Evolutionary conservation across 345 rosid species (phyloP), one percentile per base, ranked within the genome.

Genomic region (Camelina neglecta): DNA sequence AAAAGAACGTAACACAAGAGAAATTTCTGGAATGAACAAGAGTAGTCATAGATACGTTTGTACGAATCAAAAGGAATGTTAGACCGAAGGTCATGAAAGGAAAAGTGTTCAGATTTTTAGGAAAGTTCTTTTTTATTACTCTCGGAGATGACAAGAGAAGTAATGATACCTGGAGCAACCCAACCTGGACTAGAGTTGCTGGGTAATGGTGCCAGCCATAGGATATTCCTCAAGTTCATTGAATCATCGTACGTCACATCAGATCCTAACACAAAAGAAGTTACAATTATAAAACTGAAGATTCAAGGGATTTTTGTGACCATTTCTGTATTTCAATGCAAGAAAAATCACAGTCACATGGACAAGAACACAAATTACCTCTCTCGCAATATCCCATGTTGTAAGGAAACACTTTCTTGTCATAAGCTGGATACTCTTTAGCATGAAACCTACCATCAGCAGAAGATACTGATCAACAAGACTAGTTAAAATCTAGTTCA

Each of bases 191-290:
- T 9, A 35, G 85, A 82, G 56, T 70, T 81, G 84, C 88, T 79
- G 1, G 98, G 96, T 79, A 92, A 82, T 18, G 97, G 98, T 60
- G 92, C 97, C 60, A 92, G 88, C 97, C 97, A 94, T 10, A 92
- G 92, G 81, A 94, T 89, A 81, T 94, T 94, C 61, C 96, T 81
- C 82, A 90, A 82, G 80, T 94, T 94, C 90, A 94, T 90, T 26
- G 89, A 81, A 81, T 89, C 87, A 73, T 86, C 88, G 47, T 86
- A 94, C 8, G 70, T 83, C 47, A 92, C 83, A 6, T 78, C 77
- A 50, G 97, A 91, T 61, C 89, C 93, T 94, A 81, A 73, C 57
- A 77, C 38, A 56, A 45, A 62, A 73, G 24, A 8, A 11, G 49
- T 36, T 45, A 70, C 59, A 41, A 61, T 55, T 42, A 21, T 21